Conservation (phyloP, 2,329 filamentous ascomycete genomes). For the Rachicladosporium sp. region DNA sequence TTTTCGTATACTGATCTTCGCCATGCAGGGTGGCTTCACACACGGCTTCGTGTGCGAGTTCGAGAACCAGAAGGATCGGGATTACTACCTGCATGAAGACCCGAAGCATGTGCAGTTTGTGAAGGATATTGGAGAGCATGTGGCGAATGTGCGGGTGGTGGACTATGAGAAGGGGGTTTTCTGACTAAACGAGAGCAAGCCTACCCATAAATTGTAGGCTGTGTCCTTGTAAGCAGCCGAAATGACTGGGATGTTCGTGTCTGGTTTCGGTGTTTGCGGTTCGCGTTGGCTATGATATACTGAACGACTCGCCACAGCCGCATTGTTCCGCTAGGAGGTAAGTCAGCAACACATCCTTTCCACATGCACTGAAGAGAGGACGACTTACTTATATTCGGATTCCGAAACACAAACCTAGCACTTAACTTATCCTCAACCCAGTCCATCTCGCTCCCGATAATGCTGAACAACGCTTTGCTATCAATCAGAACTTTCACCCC, state of each 20-base stretch:
- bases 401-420: conserved; percentile 84
- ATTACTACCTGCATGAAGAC: conserved; percentile 57
- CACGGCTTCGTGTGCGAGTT: conserved; percentile 62
- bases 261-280: too few relatives aligned
- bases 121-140: conserved; percentile 34
- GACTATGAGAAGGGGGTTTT: conserved; percentile 41
- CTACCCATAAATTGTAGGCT: too few relatives aligned
- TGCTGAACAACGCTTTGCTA: conserved; percentile 93
- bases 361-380: background rate
- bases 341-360: conserved; percentile 8
- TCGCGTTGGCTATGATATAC: conserved; percentile 25
- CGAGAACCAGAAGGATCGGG: conserved; percentile 47
- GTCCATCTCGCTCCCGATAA: conserved; percentile 98
- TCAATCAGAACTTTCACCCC: conserved; percentile 93
- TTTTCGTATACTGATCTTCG: background rate
- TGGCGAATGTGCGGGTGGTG: conserved; percentile 45
- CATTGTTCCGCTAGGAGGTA: conserved; percentile 71
- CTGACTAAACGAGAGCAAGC: conserved; percentile 11
- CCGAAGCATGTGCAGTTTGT: conserved; percentile 51
- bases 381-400: conserved; percentile 92
- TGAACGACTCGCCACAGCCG: conserved; percentile 93
- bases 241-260: too few relatives aligned
- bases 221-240: too few relatives aligned
- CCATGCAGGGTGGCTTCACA: conserved; percentile 43
- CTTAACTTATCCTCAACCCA: conserved; percentile 95